Percentiles rank a stretch among this genome's conserved stretches.
Conservation (phyloP, 2,329 filamentous ascomycete species). For the Macroventuria anomochaeta region DNA sequence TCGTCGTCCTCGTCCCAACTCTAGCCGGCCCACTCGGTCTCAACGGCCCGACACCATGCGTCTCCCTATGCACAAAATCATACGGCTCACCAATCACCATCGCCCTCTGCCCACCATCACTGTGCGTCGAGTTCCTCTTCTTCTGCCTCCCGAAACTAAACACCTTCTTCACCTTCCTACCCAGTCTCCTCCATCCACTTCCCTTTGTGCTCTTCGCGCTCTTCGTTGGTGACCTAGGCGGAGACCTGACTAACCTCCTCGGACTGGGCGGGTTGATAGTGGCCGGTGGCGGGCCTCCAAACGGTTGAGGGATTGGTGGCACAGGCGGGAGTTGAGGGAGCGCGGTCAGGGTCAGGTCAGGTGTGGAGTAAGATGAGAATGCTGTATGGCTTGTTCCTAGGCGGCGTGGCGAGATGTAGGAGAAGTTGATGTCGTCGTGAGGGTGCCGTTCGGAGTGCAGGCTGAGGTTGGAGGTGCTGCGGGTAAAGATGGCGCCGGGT, state of each 20-base stretch:
- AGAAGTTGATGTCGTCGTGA: neutral
- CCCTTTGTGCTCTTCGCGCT: neutral
- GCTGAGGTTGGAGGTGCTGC: neutral
- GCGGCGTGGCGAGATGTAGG: neutral
- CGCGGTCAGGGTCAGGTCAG: constrained; percentile 1
- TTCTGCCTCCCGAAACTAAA: constrained; percentile 1
- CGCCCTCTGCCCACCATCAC: neutral
- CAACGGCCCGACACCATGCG: neutral
- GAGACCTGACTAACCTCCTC: neutral
- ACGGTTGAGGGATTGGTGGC: neutral
- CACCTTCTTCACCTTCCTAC: constrained; percentile 2
- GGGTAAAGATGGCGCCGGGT: neutral
- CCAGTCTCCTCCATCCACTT: neutral
- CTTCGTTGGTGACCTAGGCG: neutral
- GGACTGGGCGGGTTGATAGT: neutral
- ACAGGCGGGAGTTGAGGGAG: constrained; percentile 1
- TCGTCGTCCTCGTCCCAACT: neutral
- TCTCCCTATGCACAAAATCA: neutral
- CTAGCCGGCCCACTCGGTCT: neutral
- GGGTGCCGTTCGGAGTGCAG: neutral
- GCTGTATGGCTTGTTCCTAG: neutral
- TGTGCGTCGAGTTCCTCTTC: neutral
- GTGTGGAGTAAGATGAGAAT: neutral
- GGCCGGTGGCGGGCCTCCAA: neutral
- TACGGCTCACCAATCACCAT: neutral